A percentile compares a stretch with the other conserved stretches of the same genome.
Evolutionary conservation across 768 basidiomycete species (phyloP).

Genomic region (Chalciporus chontae): DNA sequence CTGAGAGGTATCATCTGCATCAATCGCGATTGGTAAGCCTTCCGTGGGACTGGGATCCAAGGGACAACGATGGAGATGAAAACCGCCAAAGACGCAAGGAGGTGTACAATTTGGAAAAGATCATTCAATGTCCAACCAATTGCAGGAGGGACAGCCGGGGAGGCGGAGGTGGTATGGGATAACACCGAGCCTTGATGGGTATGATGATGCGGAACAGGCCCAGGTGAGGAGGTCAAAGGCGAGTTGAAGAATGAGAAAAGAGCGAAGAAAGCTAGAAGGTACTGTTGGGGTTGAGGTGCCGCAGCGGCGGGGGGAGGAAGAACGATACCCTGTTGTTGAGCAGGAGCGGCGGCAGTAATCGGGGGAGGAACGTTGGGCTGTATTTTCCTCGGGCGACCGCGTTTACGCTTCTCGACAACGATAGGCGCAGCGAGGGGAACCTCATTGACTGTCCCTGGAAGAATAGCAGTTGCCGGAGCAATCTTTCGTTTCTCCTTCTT

Average conservation of each 20-base stretch:
- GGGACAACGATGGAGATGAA: constrained; percentile 53
- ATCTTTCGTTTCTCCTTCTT: constrained; percentile 42
- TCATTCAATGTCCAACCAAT: constrained; percentile 47
- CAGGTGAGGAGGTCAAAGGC: constrained; percentile 48
- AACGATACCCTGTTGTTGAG: constrained; percentile 13
- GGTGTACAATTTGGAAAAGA: constrained; percentile 59
- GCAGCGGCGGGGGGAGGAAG: constrained; percentile 14
- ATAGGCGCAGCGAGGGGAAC: constrained; percentile 27
- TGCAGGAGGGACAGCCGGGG: constrained; percentile 13
- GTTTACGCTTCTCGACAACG: constrained; percentile 75
- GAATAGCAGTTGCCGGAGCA: constrained; percentile 27
- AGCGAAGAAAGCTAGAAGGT: constrained; percentile 78
- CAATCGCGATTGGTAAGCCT: constrained; percentile 20
- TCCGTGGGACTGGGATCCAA: constrained; percentile 36
- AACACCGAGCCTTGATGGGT: constrained; percentile 60
- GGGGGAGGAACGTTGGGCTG: constrained; percentile 43
- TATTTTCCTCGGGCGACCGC: constrained; percentile 78
- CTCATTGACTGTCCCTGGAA: constrained; percentile 19
- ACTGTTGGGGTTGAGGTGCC: constrained; percentile 43
- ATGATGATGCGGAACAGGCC: constrained; percentile 34
- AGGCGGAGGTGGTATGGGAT: constrained; percentile 31
- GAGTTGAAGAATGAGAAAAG: constrained; percentile 86
- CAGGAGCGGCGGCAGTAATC: constrained; percentile 23
- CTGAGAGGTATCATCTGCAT: constrained; percentile 27
- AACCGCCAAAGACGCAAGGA: constrained; percentile 61